A percentile compares a stretch with the other conserved stretches of the same genome.
Evolutionary conservation across 2,329 filamentous ascomycete genomes (phyloP).

Genomic region (Trichoderma koningiopsis): DNA sequence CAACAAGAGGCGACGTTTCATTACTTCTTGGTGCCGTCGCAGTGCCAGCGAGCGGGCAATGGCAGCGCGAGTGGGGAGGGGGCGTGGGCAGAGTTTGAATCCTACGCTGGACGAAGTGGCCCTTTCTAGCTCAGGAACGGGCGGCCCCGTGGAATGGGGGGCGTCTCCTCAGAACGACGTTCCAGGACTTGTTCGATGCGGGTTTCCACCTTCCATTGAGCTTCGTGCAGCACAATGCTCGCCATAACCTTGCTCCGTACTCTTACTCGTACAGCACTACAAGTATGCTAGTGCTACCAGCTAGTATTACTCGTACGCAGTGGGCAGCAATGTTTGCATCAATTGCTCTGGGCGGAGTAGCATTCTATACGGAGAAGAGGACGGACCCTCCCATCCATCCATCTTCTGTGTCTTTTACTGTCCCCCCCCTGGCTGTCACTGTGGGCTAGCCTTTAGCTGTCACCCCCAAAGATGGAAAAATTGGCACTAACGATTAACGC

Average conservation of each 20-base stretch:
- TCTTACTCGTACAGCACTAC: not conserved
- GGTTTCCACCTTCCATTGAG: slow-evolving; percentile 4
- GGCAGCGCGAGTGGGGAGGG: slow-evolving; percentile 11
- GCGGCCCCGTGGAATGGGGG: slow-evolving; percentile 9
- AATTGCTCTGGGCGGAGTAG: not conserved
- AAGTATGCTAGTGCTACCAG: not conserved
- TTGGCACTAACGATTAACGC: slow-evolving; percentile 10
- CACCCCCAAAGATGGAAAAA: not conserved
- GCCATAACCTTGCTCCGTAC: not conserved
- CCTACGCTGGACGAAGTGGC: not conserved
- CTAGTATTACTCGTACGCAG: not conserved
- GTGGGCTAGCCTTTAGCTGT: slow-evolving; percentile 4
- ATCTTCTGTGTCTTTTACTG: not conserved
- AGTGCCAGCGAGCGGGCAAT: slow-evolving; percentile 19
- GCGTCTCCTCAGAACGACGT: slow-evolving; percentile 17
- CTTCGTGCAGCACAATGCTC: not conserved
- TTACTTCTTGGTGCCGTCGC: not conserved
- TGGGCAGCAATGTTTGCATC: slow-evolving; percentile 17
- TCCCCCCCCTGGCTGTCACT: not conserved
- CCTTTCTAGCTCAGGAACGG: slow-evolving; percentile 23
- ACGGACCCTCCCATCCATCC: not conserved
- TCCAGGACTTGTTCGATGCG: slow-evolving; percentile 15
- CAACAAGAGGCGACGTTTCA: slow-evolving; percentile 25
- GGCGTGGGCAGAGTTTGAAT: slow-evolving; percentile 11
- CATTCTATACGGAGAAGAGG: not conserved